phyloP scores from a whole-genome alignment of 495 filamentous ascomycete species.

The Umbilicaria muhlenbergii region DNA sequence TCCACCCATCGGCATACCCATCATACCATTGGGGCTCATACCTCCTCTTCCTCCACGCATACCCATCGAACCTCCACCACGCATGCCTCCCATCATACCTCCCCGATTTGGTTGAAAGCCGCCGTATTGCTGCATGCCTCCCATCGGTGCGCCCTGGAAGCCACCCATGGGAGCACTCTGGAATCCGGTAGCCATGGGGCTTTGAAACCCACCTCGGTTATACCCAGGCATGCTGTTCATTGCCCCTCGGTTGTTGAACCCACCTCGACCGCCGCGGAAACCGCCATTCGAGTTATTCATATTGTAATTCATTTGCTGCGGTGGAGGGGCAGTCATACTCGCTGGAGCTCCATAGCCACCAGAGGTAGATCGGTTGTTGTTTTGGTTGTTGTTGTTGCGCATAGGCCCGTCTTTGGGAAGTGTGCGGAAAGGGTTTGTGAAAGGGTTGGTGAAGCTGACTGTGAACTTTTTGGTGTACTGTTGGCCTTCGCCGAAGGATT shows the following conservation, averaged over 20 bases:
- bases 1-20: conserved; percentile 20
- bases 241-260: conserved; percentile 31
- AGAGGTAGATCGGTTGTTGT: conserved; percentile 12
- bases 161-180: conserved; percentile 44
- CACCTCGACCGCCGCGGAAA: conserved; percentile 34
- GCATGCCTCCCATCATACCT: conserved; percentile 52
- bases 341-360: conserved; percentile 18
- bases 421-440: conserved; percentile 76
- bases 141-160: conserved; percentile 38
- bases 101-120: conserved; percentile 48
- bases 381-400: conserved; percentile 47
- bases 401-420: conserved; percentile 79
- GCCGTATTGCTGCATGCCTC: conserved; percentile 39
- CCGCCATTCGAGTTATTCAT: conserved; percentile 25
- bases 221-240: conserved; percentile 33
- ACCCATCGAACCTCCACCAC: conserved; percentile 38
- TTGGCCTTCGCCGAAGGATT: conserved; percentile 39
- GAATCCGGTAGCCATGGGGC: conserved; percentile 23
- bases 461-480: conserved; percentile 48
- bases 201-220: conserved; percentile 34
- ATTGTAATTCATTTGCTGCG: conserved; percentile 23
- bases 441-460: conserved; percentile 60
- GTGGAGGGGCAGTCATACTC: conserved; percentile 7
- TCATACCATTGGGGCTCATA: conserved; percentile 29
- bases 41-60: conserved; percentile 64